Evolutionary conservation across 140 eudicot species (phyloP).

Genomic region (Stevia rebaudiana): DNA sequence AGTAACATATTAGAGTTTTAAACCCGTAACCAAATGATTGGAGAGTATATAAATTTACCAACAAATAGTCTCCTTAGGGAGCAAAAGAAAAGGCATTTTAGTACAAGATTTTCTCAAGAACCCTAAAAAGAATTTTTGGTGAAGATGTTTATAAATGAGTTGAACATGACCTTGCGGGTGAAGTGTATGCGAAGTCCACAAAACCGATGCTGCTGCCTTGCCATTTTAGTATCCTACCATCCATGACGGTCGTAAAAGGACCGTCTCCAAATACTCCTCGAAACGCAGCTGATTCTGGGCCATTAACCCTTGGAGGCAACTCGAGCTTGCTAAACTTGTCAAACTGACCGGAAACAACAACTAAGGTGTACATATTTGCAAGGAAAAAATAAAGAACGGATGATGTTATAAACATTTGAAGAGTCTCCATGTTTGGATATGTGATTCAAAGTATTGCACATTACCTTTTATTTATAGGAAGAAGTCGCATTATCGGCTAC

Average conservation of each 20-base stretch:
- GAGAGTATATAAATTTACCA: too few relatives aligned
- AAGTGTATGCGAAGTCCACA: too few relatives aligned
- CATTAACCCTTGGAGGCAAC: slow-evolving; percentile 27
- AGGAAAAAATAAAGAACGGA: slow-evolving; percentile 8
- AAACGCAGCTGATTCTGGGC: slow-evolving; percentile 33
- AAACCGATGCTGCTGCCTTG: too few relatives aligned
- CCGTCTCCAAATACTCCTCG: slow-evolving; percentile 21
- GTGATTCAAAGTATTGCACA: slow-evolving; percentile 2
- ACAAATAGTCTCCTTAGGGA: too few relatives aligned
- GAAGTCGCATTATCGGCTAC: too few relatives aligned
- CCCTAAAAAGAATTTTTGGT: too few relatives aligned
- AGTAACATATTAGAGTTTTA: too few relatives aligned
- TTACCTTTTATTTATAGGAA: slow-evolving; percentile 18
- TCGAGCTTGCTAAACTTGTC: slow-evolving; percentile 11
- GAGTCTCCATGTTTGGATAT: slow-evolving; percentile 18
- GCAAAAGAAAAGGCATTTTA: too few relatives aligned
- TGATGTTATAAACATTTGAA: neutral
- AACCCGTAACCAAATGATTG: too few relatives aligned
- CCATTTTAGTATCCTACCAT: slow-evolving; percentile 43
- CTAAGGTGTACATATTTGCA: neutral
- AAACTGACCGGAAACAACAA: slow-evolving; percentile 6
- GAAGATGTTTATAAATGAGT: too few relatives aligned
- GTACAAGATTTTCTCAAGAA: too few relatives aligned
- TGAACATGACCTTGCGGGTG: too few relatives aligned
- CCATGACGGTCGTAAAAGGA: slow-evolving; percentile 24